Evolutionary conservation across 2,329 filamentous ascomycete species (phyloP), one percentile per base, ranked within the genome.

Genomic region (Sporothrix schenckii): DNA sequence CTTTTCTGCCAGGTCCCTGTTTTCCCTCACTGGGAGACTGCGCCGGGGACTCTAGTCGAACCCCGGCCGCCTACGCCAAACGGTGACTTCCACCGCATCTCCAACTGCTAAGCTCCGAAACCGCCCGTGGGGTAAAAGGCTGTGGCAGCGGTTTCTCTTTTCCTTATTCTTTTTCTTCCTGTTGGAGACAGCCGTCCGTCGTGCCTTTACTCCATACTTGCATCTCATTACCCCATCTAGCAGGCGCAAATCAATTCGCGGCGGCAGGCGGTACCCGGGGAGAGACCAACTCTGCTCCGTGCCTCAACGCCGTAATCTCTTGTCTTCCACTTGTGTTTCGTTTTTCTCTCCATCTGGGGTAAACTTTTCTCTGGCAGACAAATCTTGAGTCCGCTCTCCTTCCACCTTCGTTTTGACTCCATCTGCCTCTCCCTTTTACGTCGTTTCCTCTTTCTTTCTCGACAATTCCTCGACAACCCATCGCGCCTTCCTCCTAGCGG

Each of bases 41-140:
- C 58, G 14, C 66, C 71, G 71, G 72, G 72, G 72, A 52, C 66
- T 68, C 72, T 73, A 73, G 69, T 14, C 4, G 44, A 44, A 72
- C 50, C 71, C 72, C 72, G 72, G 65, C 56, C 44, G 50, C 58
- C 11, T 13, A 30, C 24, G 11, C 52, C 52, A 54, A 54, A 54
- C 21, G 14, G 50, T 39, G 27, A 53, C 54, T 53, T 24, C 34
- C 49, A 11, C 34, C 9, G 52, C 44, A 66, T 50, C 47, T 61
- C 60, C 66, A 58, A 52, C 49, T 71, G 21, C 52, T 39, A n/a
- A 61, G 34, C 69, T 67, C 71, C 69, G 69, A 72, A 50, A 70
- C 69, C 71, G 71, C 66, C 54, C 52, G 66, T 71, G 66, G 58
- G 66, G 66, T 54, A 70, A 54, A 54, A 11, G 19, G 47, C 24